Conservation (phyloP, 1,284 basidiomycete genomes). For the Irpex sp. region DNA sequence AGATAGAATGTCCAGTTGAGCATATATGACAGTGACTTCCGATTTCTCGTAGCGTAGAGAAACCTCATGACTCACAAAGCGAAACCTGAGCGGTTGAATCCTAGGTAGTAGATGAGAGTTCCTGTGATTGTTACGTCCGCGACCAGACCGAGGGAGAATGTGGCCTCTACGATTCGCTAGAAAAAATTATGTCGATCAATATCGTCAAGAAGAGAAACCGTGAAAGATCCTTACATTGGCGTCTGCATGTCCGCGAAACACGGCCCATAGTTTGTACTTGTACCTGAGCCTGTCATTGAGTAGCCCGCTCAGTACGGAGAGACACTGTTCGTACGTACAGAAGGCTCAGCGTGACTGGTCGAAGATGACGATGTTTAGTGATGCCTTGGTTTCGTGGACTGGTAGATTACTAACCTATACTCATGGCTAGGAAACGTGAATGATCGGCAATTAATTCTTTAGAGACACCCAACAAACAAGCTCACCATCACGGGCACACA, state of each 20-base stretch:
- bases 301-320: neutral
- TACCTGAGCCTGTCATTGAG: neutral
- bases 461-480: neutral
- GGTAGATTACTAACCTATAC: neutral
- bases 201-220: neutral
- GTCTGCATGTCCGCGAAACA: neutral
- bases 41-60: neutral
- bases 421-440: neutral
- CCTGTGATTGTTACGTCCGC: constrained; percentile 6
- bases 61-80: neutral
- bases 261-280: neutral
- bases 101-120: constrained; percentile 12
- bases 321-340: neutral
- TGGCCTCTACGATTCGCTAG: constrained; percentile 1
- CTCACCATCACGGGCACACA: constrained; percentile 5
- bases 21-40: neutral
- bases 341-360: neutral
- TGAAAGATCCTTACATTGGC: neutral
- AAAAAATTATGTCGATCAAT: neutral
- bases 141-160: constrained; percentile 3
- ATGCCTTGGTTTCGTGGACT: neutral
- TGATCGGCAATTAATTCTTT: neutral
- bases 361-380: neutral
- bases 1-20: neutral
- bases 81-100: constrained; percentile 3